Base-by-base conservation (phyloP, 1,139 yeast genomes). In the Zygoascus sp. region DNA sequence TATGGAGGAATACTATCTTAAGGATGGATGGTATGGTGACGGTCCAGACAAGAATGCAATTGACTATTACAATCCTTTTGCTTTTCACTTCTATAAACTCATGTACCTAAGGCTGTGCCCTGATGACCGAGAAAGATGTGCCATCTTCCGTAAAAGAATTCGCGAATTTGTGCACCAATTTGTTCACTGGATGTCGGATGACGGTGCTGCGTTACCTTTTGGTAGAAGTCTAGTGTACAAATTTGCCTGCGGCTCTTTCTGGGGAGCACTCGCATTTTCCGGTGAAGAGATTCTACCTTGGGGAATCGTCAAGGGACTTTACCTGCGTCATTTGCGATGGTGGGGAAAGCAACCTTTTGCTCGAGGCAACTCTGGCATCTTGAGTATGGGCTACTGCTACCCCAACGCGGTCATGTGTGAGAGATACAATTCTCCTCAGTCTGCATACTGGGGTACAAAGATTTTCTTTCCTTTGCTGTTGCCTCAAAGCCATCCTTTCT, bases 391-490 rank as follows among this genome's bases (percentile, higher is more conserved):
- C 9, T 64, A 57, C 44, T 45, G 58, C 9, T 64, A 64, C 45
- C 67, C 67, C 2, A 63, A 64, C 48, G 49, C 50, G 6, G 53
- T 61, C 41, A 56, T 64, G 58, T 55, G 62, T 21, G 67, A 64
- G 32, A 28, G 56, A 9, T 63, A 63, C 51, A 63, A 62, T 42
- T 62, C 66, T 1, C 59, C 65, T 1, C 61, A 61, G 39, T 63
- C 67, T 11, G 66, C 67, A 10, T 63, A 63, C 47, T 63, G 67
- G 67, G 58, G 62, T 2, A 51, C 61, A 23, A 63, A 63, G 50
- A 58, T 56, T 17, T 61, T 61, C 44, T 50, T 60, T 42, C 60
- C 62, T 11, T 30, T 55, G 36, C 49, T 51, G 1, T 50, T 55
- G n/a, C 57, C 56, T 5, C 51, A 27, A 44, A 52, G 36, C 28